These are phyloP conservation scores for Alternaria alternata DNA, from an alignment of 2,329 filamentous ascomycete species.

Conservation along the genomic window DNA sequence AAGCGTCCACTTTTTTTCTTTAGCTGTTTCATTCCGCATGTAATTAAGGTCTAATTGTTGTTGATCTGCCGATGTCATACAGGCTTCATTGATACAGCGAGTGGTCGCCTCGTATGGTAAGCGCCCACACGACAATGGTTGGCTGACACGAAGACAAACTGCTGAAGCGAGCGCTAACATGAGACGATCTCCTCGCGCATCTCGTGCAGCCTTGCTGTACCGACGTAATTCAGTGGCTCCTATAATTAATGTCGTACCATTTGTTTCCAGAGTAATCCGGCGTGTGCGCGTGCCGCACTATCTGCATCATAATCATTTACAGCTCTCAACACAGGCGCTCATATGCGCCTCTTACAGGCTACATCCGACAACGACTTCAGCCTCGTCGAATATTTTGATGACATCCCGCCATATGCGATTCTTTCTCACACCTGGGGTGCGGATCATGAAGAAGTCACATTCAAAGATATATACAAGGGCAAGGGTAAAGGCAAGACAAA, in stretches of 20 bases:
- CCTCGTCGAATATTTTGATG: neutral
- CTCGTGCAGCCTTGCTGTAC: neutral
- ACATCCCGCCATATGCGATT: constrained; percentile 6
- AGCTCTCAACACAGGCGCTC: neutral
- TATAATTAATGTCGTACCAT: too few relatives aligned
- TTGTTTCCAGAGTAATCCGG: too few relatives aligned
- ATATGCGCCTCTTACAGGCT: neutral
- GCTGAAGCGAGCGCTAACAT: too few relatives aligned
- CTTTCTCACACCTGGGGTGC: constrained; percentile 14
- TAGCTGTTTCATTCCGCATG: too few relatives aligned
- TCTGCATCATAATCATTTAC: too few relatives aligned
- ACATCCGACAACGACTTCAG: neutral
- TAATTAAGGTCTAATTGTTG: too few relatives aligned
- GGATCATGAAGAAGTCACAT: constrained; percentile 5
- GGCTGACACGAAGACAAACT: neutral
- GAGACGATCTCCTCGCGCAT: neutral
- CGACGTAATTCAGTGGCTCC: neutral
- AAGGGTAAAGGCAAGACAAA: neutral
- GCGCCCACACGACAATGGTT: too few relatives aligned
- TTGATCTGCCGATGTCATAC: too few relatives aligned
- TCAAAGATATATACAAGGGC: neutral
- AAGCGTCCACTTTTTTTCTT: too few relatives aligned
- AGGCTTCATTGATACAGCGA: too few relatives aligned
- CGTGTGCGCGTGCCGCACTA: too few relatives aligned
- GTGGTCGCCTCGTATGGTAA: too few relatives aligned